phyloP scores from a whole-genome alignment of 2,329 filamentous ascomycete genomes.

The Aureobasidium sp. region DNA sequence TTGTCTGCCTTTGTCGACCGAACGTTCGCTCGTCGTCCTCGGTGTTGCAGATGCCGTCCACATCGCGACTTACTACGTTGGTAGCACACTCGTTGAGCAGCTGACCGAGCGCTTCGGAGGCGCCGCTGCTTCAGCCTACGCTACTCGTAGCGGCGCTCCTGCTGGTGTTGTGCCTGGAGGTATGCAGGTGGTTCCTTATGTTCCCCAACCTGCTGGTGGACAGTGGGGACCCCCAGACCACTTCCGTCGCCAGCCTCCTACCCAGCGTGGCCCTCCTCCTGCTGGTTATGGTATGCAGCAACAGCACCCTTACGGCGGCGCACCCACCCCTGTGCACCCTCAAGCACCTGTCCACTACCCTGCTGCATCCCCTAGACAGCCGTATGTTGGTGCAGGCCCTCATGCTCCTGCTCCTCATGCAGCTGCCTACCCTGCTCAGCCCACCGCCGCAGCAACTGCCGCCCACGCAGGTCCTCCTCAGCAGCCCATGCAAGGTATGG shows the following conservation, averaged over 20 bases:
- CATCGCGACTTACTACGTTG: conserved; percentile 98
- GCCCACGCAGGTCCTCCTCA: conserved; percentile 60
- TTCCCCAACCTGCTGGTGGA: conserved; percentile 83
- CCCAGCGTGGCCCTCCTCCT: conserved; percentile 60
- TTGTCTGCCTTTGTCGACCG: conserved; percentile 86
- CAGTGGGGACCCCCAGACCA: conserved; percentile 88
- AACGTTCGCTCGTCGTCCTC: conserved; percentile 95
- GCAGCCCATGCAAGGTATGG: conserved; percentile 65
- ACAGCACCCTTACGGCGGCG: conserved; percentile 53
- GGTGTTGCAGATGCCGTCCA: conserved; percentile 97
- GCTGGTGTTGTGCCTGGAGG: conserved; percentile 90
- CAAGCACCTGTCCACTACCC: conserved; percentile 67
- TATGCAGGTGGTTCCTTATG: conserved; percentile 98
- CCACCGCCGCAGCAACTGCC: conserved; percentile 32
- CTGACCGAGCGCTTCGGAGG: conserved; percentile 94
- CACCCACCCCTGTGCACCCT: conserved; percentile 35
- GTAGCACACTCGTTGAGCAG: conserved; percentile 95
- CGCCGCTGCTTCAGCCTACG: conserved; percentile 93
- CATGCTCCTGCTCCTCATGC: conserved; percentile 64
- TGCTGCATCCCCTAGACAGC: conserved; percentile 58
- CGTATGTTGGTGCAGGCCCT: conserved; percentile 71
- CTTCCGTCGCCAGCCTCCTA: conserved; percentile 67
- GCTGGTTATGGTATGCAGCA: conserved; percentile 54
- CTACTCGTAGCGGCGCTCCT: conserved; percentile 85
- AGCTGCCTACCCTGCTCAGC: conserved; percentile 52